phyloP scores from a whole-genome alignment of 2,329 filamentous ascomycete species.

The Botryotinia calthae region DNA sequence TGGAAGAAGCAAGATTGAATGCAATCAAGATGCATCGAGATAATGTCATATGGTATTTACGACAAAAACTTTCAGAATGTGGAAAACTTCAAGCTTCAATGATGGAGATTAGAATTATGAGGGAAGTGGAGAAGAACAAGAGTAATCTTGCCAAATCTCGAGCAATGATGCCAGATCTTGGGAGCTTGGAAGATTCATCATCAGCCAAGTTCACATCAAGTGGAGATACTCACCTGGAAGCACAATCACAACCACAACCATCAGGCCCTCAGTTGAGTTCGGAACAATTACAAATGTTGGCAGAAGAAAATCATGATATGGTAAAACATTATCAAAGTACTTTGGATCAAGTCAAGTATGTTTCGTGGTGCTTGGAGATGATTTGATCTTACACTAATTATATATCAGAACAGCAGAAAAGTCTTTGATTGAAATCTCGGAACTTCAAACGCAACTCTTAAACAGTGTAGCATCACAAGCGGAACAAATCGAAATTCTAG shows the following conservation, averaged over 20 bases:
- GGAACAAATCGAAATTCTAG: conserved; percentile 84
- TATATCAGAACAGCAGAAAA: conserved; percentile 73
- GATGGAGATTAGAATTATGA: conserved; percentile 84
- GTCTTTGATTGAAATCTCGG: conserved; percentile 87
- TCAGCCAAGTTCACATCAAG: conserved; percentile 24
- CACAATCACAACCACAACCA: conserved; percentile 32
- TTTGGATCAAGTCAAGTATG: conserved; percentile 90
- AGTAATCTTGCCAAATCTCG: conserved; percentile 74
- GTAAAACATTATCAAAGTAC: conserved; percentile 90
- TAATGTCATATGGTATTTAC: conserved; percentile 78
- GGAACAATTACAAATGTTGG: conserved; percentile 91
- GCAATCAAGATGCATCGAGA: conserved; percentile 71
- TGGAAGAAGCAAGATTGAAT: conserved; percentile 68
- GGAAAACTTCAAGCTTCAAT: conserved; percentile 79
- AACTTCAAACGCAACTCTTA: conserved; percentile 85
- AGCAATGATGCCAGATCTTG: conserved; percentile 34
- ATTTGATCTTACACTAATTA: conserved; percentile 21
- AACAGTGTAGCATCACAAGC: conserved; percentile 82
- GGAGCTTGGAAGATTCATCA: conserved; percentile 31
- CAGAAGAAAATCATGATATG: conserved; percentile 89
- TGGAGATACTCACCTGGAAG: conserved; percentile 26
- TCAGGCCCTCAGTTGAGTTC: conserved; percentile 53
- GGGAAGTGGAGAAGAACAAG: conserved; percentile 86
- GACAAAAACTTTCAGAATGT: conserved; percentile 71
- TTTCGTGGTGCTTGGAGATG: background rate